phyloP scores from a whole-genome alignment of 495 filamentous ascomycete genomes.

The Tuber indicum region DNA sequence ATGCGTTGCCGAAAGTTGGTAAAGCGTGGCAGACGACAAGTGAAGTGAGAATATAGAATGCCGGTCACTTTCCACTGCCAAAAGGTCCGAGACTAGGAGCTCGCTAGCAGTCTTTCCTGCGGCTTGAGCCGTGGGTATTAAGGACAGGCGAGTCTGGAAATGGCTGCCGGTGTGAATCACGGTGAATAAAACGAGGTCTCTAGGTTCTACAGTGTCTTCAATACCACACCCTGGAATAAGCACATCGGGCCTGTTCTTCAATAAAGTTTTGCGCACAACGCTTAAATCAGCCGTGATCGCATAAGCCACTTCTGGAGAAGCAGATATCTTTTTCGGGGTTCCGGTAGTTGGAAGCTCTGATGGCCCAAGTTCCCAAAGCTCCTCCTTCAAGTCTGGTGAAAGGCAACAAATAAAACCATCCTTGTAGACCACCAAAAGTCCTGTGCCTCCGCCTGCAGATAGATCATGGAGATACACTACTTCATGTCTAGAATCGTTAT shows the following conservation, averaged over 20 bases:
- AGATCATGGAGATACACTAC: conserved; percentile 36
- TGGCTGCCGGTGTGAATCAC: conserved; percentile 13
- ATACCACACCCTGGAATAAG: conserved; percentile 15
- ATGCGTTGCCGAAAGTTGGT: conserved; percentile 22
- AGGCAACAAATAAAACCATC: conserved; percentile 35
- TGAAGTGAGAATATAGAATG: conserved; percentile 34
- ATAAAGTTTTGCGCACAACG: conserved; percentile 29
- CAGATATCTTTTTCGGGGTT: conserved; percentile 6
- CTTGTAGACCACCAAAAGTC: conserved; percentile 32
- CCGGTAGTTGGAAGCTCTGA: conserved; percentile 4
- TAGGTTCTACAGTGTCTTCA: conserved; percentile 8
- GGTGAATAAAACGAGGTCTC: conserved; percentile 30
- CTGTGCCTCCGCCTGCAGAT: conserved; percentile 8
- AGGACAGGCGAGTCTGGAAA: conserved; percentile 23
- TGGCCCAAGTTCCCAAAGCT: conserved; percentile 31
- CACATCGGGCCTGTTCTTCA: conserved; percentile 36
- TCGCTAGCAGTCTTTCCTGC: conserved; percentile 12
- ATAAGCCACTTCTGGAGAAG: conserved; percentile 23
- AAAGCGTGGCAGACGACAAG: conserved; percentile 37
- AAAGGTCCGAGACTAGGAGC: conserved; percentile 25
- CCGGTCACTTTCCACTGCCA: conserved; percentile 3
- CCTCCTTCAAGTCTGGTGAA: conserved; percentile 33
- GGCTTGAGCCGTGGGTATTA: conserved; percentile 11
- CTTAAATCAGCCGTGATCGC: conserved; percentile 25
- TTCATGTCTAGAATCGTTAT: conserved; percentile 23